A percentile compares a stretch with the other conserved stretches of the same genome.
These are phyloP conservation scores for Diaporthe vaccinii DNA, from an alignment of 2,329 filamentous ascomycete species.

Conservation along the genomic window DNA sequence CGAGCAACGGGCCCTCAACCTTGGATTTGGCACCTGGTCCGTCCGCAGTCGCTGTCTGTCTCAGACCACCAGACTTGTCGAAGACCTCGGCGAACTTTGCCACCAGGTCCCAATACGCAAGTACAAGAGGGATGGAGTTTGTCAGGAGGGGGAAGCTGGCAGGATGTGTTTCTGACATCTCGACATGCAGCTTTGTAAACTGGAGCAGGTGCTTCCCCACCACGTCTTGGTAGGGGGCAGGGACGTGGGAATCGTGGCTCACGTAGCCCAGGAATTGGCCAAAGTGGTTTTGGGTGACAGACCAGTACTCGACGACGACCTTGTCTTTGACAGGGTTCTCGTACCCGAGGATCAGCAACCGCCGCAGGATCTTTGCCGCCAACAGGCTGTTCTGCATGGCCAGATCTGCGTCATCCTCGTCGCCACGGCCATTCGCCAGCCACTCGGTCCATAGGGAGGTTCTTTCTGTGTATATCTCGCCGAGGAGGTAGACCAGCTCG, in stretches of 20 bases:
- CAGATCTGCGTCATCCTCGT: constrained; percentile 70
- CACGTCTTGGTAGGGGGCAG: constrained; percentile 68
- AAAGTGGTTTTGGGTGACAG: constrained; percentile 81
- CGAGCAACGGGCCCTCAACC: constrained; percentile 74
- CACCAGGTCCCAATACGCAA: constrained; percentile 88
- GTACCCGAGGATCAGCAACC: constrained; percentile 85
- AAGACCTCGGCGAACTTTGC: constrained; percentile 82
- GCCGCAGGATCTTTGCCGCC: constrained; percentile 83
- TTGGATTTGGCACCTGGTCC: constrained; percentile 60
- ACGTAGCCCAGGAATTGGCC: constrained; percentile 79
- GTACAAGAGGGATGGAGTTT: constrained; percentile 81
- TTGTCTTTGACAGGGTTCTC: constrained; percentile 85
- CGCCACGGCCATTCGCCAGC: constrained; percentile 69
- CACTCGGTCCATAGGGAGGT: constrained; percentile 77
- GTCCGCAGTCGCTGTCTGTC: constrained; percentile 55
- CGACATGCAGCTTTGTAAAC: constrained; percentile 90
- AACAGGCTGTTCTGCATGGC: constrained; percentile 83
- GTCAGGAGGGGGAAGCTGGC: constrained; percentile 87
- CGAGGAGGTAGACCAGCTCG: constrained; percentile 85
- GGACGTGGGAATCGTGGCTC: constrained; percentile 66
- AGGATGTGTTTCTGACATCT: constrained; percentile 84
- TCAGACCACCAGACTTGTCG: constrained; percentile 70
- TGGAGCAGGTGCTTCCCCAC: constrained; percentile 92
- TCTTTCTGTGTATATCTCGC: constrained; percentile 82
- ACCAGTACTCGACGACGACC: constrained; percentile 85